Base-by-base conservation (phyloP, 129 eudicot genomes). In the Cynara cardunculus region DNA sequence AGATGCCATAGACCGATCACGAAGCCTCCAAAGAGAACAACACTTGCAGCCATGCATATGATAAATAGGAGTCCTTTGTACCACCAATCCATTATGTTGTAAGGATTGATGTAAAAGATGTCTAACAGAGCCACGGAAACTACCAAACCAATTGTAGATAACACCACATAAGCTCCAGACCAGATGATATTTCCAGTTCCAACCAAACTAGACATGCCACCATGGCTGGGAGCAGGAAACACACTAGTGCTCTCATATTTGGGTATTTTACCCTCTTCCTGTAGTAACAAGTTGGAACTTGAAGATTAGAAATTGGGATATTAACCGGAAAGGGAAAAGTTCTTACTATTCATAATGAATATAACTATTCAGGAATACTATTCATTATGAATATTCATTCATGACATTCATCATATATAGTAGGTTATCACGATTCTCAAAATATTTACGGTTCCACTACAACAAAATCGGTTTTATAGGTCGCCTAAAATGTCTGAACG, bases 161-260 rank as follows among this genome's bases (percentile, higher is more conserved):
- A 86, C 4, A 87, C 65, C 69, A 90, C 74, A 27, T 95, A 95
- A 26, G 87, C 46, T 61, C 96, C 97, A 72, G 94, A 87, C 99
- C 99, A 95, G 56, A 86, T 7, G 67, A 87, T 80, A 69, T 87
- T 76, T 73, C 99, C 97, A 2, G 97, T 95, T 53, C 99, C 99
- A 78, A 87, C 99, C 89, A 95, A 85, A 76, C 83, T 89, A 72
- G 97, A 92, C 87, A 95, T 95, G 70, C 81, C 88, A 65, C 85
- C 76, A 37, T 74, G 70, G 67, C 49, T 88, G 35, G 91, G 80
- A 83, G 82, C 75, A 18, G 90, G 90, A 49, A 37, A 89, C 72
- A 69, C 80, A 7, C 85, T 78, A 13, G 94, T 77, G 72, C 75
- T 84, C 72, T 73, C 74, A 14, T 84, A 68, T 71, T 84, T 79